Evolutionary conservation across 768 basidiomycete species (phyloP).

Genomic region (Collybia sp.): DNA sequence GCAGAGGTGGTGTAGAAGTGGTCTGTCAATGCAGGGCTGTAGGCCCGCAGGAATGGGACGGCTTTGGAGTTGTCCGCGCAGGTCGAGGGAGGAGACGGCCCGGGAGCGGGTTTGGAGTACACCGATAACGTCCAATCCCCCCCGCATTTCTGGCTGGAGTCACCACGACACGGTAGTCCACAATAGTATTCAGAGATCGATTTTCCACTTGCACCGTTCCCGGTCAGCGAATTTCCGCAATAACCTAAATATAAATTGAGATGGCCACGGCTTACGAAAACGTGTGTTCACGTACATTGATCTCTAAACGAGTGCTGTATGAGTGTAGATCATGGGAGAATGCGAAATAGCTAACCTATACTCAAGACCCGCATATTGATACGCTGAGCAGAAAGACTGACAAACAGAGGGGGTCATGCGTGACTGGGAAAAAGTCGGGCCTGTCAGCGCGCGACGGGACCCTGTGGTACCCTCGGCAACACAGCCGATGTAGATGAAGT

Average conservation of each 20-base stretch:
- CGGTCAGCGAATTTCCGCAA: constrained; percentile 20
- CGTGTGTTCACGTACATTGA: constrained; percentile 7
- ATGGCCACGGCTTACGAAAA: neutral
- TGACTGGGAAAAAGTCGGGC: constrained; percentile 13
- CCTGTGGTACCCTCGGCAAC: constrained; percentile 28
- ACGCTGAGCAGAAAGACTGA: constrained; percentile 23
- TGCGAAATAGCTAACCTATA: constrained; percentile 17
- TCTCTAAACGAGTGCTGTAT: too few species aligned
- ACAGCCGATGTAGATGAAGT: constrained; percentile 22
- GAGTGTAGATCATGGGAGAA: neutral
- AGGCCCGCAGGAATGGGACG: too few species aligned
- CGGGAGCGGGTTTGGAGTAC: constrained; percentile 8
- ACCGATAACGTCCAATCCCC: constrained; percentile 13
- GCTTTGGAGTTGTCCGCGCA: too few species aligned
- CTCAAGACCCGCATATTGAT: constrained; percentile 26
- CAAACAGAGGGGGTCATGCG: constrained; percentile 28
- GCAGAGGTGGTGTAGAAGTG: too few species aligned
- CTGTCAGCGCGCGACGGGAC: constrained; percentile 25
- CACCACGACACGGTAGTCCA: constrained; percentile 11
- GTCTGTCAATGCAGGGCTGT: too few species aligned
- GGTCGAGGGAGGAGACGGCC: too few species aligned
- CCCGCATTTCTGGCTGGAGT: constrained; percentile 10
- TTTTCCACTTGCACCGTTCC: constrained; percentile 24
- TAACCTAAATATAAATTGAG: constrained; percentile 12
- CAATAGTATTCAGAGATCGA: constrained; percentile 16